Conservation (phyloP, 176 grass and related monocot genomes). For the Stipa capillata region DNA sequence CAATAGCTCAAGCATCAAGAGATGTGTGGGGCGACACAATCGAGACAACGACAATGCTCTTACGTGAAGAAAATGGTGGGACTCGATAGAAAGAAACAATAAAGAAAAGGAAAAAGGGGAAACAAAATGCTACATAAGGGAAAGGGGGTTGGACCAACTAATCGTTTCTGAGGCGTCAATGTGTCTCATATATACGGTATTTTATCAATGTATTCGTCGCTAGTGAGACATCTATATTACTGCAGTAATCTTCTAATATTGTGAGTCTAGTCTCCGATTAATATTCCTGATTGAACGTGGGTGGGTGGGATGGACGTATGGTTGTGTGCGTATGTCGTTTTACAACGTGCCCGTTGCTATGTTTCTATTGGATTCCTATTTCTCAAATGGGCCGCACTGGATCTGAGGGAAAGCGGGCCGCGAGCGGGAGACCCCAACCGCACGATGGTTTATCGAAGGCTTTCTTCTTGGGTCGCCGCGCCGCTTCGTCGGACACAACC, state of each 20-base stretch:
- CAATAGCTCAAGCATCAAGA: too few species aligned
- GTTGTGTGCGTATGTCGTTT: too few species aligned
- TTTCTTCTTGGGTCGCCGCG: background rate
- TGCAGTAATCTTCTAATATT: too few species aligned
- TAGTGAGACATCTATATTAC: too few species aligned
- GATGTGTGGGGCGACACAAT: background rate
- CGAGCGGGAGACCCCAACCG: background rate
- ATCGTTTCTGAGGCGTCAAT: too few species aligned
- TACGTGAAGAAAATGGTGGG: background rate
- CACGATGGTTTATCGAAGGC: background rate
- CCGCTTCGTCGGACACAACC: background rate
- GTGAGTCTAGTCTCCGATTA: too few species aligned
- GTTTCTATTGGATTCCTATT: background rate
- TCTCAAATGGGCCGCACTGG: background rate
- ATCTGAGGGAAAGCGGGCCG: background rate
- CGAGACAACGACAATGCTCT: background rate
- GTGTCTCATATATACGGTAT: too few species aligned
- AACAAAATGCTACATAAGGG: background rate
- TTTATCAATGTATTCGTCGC: too few species aligned
- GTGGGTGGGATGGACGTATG: too few species aligned
- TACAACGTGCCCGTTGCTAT: too few species aligned
- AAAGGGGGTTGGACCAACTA: background rate
- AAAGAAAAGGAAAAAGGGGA: background rate
- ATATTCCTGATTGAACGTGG: too few species aligned
- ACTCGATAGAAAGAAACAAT: background rate